Evolutionary conservation across 768 basidiomycete species (phyloP).

Genomic region (Scleroderma bovista): DNA sequence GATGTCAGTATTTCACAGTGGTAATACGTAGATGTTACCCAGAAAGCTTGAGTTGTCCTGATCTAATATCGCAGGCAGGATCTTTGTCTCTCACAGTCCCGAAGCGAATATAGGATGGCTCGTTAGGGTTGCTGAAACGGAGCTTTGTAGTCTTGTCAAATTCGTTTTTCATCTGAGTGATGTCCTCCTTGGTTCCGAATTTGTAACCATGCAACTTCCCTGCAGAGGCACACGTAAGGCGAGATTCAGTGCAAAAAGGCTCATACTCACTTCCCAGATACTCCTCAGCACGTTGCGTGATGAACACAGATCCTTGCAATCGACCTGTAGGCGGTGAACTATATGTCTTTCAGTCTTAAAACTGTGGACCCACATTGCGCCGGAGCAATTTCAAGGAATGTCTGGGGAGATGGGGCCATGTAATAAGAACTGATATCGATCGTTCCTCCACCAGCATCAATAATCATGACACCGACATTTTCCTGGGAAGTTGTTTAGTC

Average conservation of each 20-base stretch:
- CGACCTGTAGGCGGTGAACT: conserved; percentile 32
- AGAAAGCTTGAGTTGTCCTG: conserved; percentile 41
- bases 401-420: conserved; percentile 25
- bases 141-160: conserved; percentile 48
- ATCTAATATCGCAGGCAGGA: conserved; percentile 33
- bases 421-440: conserved; percentile 55
- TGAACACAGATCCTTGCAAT: conserved; percentile 47
- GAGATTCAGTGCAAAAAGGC: background rate
- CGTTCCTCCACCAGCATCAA: conserved; percentile 63
- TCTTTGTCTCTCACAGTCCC: conserved; percentile 41
- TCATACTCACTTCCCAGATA: conserved; percentile 33
- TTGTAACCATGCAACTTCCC: conserved; percentile 37
- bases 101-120: conserved; percentile 44
- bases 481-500: conserved; percentile 23
- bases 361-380: conserved; percentile 32
- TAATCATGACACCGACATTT: conserved; percentile 44
- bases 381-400: conserved; percentile 46
- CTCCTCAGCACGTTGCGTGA: conserved; percentile 37
- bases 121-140: conserved; percentile 33
- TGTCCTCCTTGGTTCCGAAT: conserved; percentile 34
- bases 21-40: conserved; percentile 18
- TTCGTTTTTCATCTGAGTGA: conserved; percentile 34
- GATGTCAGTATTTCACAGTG: background rate
- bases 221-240: conserved; percentile 12
- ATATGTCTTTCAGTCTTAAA: background rate